Conservation (phyloP, 2,329 filamentous ascomycete species). For the Dendryphion nanum region DNA sequence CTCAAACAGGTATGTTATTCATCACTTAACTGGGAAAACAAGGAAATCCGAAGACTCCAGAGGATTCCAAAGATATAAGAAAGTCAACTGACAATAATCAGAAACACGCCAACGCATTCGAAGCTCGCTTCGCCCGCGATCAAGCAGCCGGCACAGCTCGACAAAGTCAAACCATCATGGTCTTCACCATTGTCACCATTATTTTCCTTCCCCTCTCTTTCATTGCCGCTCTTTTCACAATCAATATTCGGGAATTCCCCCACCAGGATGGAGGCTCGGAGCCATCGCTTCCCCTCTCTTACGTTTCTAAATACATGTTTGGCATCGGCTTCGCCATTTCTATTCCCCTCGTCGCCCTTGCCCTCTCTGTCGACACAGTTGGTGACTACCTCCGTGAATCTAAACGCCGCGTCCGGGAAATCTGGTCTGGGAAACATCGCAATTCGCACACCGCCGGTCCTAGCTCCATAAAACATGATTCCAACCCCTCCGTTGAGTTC, state of each 20-base stretch:
- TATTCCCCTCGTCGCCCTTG: conserved; percentile 50
- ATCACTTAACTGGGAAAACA: too few relatives aligned
- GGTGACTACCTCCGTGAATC: conserved; percentile 31
- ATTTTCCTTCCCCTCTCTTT: conserved; percentile 57
- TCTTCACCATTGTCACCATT: conserved; percentile 60
- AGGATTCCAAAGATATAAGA: too few relatives aligned
- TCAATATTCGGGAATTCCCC: conserved; percentile 53
- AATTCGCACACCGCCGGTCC: too few relatives aligned
- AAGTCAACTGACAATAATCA: too few relatives aligned
- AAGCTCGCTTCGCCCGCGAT: conserved; percentile 61
- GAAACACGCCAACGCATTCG: conserved; percentile 67
- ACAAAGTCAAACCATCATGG: conserved; percentile 57
- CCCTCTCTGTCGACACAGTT: conserved; percentile 45
- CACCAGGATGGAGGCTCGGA: conserved; percentile 23
- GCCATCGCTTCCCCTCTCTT: conserved; percentile 45
- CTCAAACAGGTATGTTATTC: too few relatives aligned
- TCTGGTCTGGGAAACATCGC: not conserved
- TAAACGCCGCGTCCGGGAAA: conserved; percentile 15
- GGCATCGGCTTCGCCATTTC: conserved; percentile 55
- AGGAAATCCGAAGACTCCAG: too few relatives aligned
- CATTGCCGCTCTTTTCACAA: conserved; percentile 56
- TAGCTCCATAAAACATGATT: too few relatives aligned
- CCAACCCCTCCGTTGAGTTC: conserved; percentile 4
- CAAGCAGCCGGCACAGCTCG: conserved; percentile 61
- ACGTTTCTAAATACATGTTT: conserved; percentile 57